Conservation (phyloP, 352 stramenopile species). For the Phytophthora pseudosyringae region DNA sequence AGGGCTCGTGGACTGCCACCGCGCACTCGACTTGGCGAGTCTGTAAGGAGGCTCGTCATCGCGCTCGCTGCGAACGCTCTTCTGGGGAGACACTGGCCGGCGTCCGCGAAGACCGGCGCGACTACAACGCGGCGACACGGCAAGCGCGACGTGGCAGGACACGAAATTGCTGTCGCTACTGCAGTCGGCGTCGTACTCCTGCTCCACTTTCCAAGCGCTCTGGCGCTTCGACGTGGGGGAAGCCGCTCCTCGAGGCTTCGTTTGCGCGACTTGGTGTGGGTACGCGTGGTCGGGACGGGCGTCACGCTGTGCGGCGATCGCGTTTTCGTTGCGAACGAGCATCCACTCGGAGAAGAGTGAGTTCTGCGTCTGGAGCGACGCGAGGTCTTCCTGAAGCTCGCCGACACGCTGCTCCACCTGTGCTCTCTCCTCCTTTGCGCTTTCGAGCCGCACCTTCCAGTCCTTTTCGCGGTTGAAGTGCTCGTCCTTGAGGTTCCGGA, state of each 20-base stretch:
- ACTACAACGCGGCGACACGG: conserved; percentile 1
- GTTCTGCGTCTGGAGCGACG: conserved; percentile 66
- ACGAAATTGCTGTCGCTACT: conserved; percentile 19
- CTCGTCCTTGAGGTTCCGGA: conserved; percentile 75
- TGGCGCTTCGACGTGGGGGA: conserved; percentile 12
- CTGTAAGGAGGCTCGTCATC: conserved; percentile 7
- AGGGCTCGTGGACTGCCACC: conserved; percentile 15
- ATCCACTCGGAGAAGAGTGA: conserved; percentile 81
- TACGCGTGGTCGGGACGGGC: conserved; percentile 12
- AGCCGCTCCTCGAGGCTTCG: conserved; percentile 3
- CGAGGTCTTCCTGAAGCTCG: conserved; percentile 69
- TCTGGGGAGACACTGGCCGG: conserved; percentile 7
- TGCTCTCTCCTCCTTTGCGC: conserved; percentile 52
- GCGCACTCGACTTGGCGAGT: conserved; percentile 6
- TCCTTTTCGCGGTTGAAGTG: conserved; percentile 68
- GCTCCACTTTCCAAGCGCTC: conserved; percentile 17
- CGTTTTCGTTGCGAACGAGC: conserved; percentile 74
- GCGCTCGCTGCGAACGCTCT: conserved; percentile 6
- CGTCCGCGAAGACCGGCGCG: not conserved
- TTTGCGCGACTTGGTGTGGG: conserved; percentile 4
- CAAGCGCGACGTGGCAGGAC: conserved; percentile 4
- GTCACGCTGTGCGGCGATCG: conserved; percentile 40
- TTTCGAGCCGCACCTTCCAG: conserved; percentile 66
- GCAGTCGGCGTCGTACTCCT: conserved; percentile 19
- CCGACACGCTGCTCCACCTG: conserved; percentile 47